Conservation (phyloP, 495 filamentous ascomycete species). For the Podospora bellae-mahoneyi region DNA sequence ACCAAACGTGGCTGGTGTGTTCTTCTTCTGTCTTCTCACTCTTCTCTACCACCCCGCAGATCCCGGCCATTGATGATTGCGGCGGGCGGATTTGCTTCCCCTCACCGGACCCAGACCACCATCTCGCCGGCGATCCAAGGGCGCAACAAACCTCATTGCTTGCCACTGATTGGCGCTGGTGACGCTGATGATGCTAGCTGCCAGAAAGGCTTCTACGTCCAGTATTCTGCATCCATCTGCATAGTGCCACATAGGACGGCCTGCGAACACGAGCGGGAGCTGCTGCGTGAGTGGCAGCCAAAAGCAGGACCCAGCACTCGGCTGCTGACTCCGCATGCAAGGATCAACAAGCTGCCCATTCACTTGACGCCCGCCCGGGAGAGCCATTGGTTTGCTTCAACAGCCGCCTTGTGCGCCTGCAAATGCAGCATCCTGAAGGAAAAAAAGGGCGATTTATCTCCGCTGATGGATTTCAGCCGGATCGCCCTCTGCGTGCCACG, state of each 20-base stretch:
- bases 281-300: slow-evolving; percentile 11
- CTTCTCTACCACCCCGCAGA: background rate
- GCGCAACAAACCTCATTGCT: slow-evolving; percentile 7
- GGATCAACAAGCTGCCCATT: slow-evolving; percentile 15
- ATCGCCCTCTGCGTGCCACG: slow-evolving; percentile 11
- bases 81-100: background rate
- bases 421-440: background rate
- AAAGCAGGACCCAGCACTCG: slow-evolving; percentile 3
- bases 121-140: slow-evolving; percentile 4
- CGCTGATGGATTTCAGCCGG: slow-evolving; percentile 25
- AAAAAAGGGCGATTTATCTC: background rate
- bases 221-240: slow-evolving; percentile 9
- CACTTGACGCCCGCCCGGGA: slow-evolving; percentile 20
- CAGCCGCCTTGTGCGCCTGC: slow-evolving; percentile 30
- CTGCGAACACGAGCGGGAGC: slow-evolving; percentile 7
- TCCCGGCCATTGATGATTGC: slow-evolving; percentile 4
- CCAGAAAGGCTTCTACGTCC: slow-evolving; percentile 9
- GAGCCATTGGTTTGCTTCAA: slow-evolving; percentile 28
- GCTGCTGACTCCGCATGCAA: slow-evolving; percentile 17
- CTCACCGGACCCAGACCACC: background rate
- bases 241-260: slow-evolving; percentile 10
- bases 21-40: background rate
- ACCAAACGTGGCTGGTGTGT: slow-evolving; percentile 14
- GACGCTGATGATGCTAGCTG: slow-evolving; percentile 19
- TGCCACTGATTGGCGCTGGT: slow-evolving; percentile 21